These are phyloP conservation scores for Saccharomyces hybrid DNA, from an alignment of 1,139 yeast species.

Conservation along the genomic window DNA sequence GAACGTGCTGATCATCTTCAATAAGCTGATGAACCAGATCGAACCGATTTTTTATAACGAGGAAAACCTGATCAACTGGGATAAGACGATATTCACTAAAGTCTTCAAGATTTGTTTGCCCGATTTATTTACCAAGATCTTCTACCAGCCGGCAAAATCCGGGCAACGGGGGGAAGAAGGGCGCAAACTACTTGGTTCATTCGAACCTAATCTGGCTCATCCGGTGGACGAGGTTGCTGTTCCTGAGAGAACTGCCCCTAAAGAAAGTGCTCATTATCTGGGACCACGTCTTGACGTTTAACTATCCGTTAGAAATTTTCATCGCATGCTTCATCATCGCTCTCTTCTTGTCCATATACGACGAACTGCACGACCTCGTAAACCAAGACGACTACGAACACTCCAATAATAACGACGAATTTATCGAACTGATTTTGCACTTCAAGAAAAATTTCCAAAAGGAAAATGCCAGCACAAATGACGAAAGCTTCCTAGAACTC, in stretches of 20 bases:
- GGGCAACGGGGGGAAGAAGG: constrained; percentile 31
- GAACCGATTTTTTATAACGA: constrained; percentile 30
- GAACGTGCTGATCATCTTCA: constrained; percentile 29
- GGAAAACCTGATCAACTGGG: constrained; percentile 31
- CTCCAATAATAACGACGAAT: constrained; percentile 50
- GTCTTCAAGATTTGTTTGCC: constrained; percentile 39
- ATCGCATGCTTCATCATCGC: constrained; percentile 47
- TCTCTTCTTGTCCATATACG: constrained; percentile 44
- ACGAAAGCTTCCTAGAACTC: constrained; percentile 16
- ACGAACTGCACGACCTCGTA: constrained; percentile 31
- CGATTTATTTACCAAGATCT: constrained; percentile 31
- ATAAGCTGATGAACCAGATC: constrained; percentile 30
- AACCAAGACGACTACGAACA: constrained; percentile 33
- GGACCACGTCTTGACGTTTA: constrained; percentile 45
- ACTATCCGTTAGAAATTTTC: constrained; percentile 34
- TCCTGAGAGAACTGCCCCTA: constrained; percentile 53
- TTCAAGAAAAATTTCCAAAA: constrained; percentile 38
- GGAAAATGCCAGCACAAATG: constrained; percentile 10
- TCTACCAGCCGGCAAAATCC: constrained; percentile 17
- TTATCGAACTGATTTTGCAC: constrained; percentile 50
- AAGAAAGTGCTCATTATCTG: constrained; percentile 42
- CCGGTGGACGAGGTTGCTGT: constrained; percentile 51
- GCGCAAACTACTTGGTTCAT: constrained; percentile 26
- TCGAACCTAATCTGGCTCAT: constrained; percentile 60
- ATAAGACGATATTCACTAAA: constrained; percentile 37